phyloP scores from a whole-genome alignment of 2,329 filamentous ascomycete species.

The Davidsoniella eucalypti region DNA sequence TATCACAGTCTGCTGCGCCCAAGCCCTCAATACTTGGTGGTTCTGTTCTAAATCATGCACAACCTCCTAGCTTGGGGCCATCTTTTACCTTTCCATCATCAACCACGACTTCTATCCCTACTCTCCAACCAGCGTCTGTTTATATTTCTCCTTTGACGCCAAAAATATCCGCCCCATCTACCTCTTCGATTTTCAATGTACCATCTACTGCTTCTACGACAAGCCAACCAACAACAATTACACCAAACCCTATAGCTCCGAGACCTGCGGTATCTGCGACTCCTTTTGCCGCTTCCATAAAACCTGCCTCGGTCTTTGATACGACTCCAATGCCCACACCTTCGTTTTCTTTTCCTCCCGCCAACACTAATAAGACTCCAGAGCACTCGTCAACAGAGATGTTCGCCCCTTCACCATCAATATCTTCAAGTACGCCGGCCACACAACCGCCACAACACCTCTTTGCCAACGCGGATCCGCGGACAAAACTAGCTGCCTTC shows the following conservation, averaged over 20 bases:
- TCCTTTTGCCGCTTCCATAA: neutral
- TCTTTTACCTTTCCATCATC: neutral
- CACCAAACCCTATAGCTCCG: neutral
- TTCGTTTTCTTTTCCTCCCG: neutral
- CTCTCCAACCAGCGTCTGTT: neutral
- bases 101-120: neutral
- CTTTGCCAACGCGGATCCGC: neutral
- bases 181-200: neutral
- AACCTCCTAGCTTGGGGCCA: too few species aligned
- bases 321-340: neutral
- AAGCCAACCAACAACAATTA: neutral
- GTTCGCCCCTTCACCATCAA: neutral
- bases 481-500: slow-evolving; percentile 5
- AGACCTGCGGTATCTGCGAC: neutral
- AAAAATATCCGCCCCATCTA: neutral
- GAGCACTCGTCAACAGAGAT: neutral
- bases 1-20: neutral
- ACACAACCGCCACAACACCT: too few species aligned
- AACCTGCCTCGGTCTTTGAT: neutral
- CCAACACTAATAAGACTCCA: too few species aligned
- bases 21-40: neutral
- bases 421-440: neutral
- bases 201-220: neutral
- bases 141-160: neutral
- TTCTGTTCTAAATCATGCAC: neutral